Evolutionary conservation across 169 alveolate species (phyloP), one percentile per base, ranked within the genome.

Genomic region (Eimeria acervulina): DNA sequence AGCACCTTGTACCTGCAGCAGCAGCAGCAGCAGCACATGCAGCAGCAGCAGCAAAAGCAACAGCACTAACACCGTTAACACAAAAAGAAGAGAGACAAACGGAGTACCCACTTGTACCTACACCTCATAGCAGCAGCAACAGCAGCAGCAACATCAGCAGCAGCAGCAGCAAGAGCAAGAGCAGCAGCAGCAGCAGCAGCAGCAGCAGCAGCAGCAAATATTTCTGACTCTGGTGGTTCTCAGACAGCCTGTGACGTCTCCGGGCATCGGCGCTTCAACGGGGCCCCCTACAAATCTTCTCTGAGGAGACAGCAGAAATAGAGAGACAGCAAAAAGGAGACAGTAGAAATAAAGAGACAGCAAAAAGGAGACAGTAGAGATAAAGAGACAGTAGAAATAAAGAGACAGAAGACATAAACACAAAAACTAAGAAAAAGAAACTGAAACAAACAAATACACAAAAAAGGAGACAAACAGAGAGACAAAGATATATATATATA

Each of bases 1-100:
- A 15, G 83, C 83, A 36, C 83, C 83, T n/a, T 70, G 83, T 4
- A 70, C 83, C 83, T 70, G 83, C 83, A 33, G 83, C 51, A 70
- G 83, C 83, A 70, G 83, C 83, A 70, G 83, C 40, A 70, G 42
- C 83, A 70, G 21, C 72, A 61, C 28, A 8, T 8, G 72, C 72
- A 61, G 72, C 72, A 61, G 72, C 72, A 61, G n/a, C 83, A 70
- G 83, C 83, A n/a, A 21, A 19, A 70, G n/a, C n/a, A n/a, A n/a
- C n/a, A n/a, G n/a, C n/a, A n/a, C n/a, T n/a, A n/a, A n/a, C n/a
- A n/a, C n/a, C n/a, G n/a, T n/a, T n/a, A n/a, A n/a, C n/a, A n/a
- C n/a, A n/a, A n/a, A n/a, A n/a, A n/a, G n/a, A n/a, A n/a, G n/a
- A n/a, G n/a, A n/a, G n/a, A n/a, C n/a, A n/a, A n/a, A n/a, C n/a